Conservation (phyloP, 106 monocot genomes). For the Hemerocallis citrina region DNA sequence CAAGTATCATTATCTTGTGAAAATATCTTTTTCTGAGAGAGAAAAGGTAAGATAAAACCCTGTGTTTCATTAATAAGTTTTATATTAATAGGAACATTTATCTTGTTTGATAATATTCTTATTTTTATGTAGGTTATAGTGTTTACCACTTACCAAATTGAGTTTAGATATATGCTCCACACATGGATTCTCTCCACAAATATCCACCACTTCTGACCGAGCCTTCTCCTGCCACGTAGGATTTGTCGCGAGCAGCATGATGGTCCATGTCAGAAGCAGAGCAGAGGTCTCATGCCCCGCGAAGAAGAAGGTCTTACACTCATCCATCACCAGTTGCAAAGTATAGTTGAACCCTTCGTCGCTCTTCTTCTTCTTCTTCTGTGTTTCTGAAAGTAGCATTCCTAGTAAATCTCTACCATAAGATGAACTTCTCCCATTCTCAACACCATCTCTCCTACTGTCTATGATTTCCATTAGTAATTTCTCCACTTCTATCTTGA, state of each 20-base stretch:
- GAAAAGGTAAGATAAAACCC: too few relatives aligned
- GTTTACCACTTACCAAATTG: conserved; percentile 45
- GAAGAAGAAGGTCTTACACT: conserved; percentile 97
- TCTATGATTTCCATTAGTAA: conserved; percentile 68
- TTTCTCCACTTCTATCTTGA: conserved; percentile 60
- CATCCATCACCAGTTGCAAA: conserved; percentile 67
- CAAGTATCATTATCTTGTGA: too few relatives aligned
- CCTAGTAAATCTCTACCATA: conserved; percentile 73
- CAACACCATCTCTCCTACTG: conserved; percentile 41
- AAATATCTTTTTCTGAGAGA: too few relatives aligned
- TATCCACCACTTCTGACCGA: conserved; percentile 45
- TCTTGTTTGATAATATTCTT: too few relatives aligned
- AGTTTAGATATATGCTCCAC: conserved; percentile 72
- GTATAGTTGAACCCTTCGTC: conserved; percentile 26
- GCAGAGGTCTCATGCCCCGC: conserved; percentile 92
- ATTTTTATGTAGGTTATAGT: too few relatives aligned
- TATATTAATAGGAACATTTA: too few relatives aligned
- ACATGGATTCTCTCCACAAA: conserved; percentile 32
- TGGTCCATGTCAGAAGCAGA: conserved; percentile 77
- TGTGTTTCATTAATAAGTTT: too few relatives aligned
- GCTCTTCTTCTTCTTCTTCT: too few relatives aligned
- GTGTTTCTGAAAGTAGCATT: conserved; percentile 43
- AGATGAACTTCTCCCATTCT: conserved; percentile 56
- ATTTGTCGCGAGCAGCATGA: conserved; percentile 93
- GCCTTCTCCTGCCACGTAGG: conserved; percentile 83